Evolutionary conservation across 2,329 filamentous ascomycete genomes (phyloP), one percentile per base, ranked within the genome.

Genomic region (Pseudogymnoascus verrucosus): DNA sequence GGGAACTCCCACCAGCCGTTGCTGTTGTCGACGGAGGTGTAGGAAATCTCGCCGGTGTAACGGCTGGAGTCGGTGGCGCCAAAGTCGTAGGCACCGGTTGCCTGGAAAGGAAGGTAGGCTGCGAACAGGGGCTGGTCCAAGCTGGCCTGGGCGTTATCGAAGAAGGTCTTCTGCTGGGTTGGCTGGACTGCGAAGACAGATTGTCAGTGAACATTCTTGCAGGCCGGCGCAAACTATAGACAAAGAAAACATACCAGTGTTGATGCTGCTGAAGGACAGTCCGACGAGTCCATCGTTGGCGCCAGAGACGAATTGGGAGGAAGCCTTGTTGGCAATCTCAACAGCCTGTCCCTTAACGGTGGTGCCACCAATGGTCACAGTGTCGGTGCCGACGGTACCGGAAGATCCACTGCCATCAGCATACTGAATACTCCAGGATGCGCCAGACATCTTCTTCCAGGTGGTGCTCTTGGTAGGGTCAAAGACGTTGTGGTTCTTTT

Each of bases 201-300:
- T n/a, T 40, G 42, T 62, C 21, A 62, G 31, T 26, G 23, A 7
- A 51, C n/a, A 61, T 40, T 8, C 44, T 51, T 51, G 12, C 14
- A 23, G 39, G 36, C 19, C 4, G 23, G 31, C n/a, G 6, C 39
- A 12, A 19, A 14, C 21, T 14, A 31, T 23, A 12, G 23, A 14
- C 14, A 31, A 51, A 7, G 31, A 16, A 34, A 14, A 39, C 62
- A 31, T 67, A 68, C 66, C 67, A 40, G 72, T 74, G 62, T 74
- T 73, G 63, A 73, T 70, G 44, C 37, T 69, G 65, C 63, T 69
- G 65, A 73, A 73, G 1, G 80, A 84, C 51, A 89, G 78, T 26
- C 86, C 86, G 28, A 89, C 77, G n/a, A 89, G 79, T 31, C 86
- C 86, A 69, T 88, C 85, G 16, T 67, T 36, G 36, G 65, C 31